These are phyloP conservation scores for Naganishia sp. DNA, from an alignment of 1,284 basidiomycete species.

Conservation along the genomic window DNA sequence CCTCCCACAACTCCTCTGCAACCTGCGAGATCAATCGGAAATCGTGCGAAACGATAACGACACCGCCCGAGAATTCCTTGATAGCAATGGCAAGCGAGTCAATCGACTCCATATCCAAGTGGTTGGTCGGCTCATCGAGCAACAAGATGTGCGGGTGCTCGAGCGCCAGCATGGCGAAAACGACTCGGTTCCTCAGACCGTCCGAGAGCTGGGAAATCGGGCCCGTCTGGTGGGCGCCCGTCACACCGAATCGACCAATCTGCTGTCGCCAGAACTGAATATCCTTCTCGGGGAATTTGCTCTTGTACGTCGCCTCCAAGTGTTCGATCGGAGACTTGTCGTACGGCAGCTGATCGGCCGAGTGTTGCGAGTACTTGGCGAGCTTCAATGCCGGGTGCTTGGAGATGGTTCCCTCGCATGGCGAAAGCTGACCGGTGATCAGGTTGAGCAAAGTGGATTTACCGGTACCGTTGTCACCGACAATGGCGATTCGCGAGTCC, in stretches of 20 bases:
- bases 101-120: slow-evolving; percentile 92
- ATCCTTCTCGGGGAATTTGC: slow-evolving; percentile 95
- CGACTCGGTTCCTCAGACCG: slow-evolving; percentile 79
- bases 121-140: slow-evolving; percentile 78
- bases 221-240: slow-evolving; percentile 87
- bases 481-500: slow-evolving; percentile 74
- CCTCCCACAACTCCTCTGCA: slow-evolving; percentile 97
- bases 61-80: slow-evolving; percentile 95
- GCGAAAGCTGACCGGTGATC: slow-evolving; percentile 81
- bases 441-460: slow-evolving; percentile 97
- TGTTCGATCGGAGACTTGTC: slow-evolving; percentile 91
- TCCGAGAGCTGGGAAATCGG: slow-evolving; percentile 94
- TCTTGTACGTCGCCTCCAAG: slow-evolving; percentile 75
- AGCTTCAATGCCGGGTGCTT: slow-evolving; percentile 90
- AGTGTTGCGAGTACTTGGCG: slow-evolving; percentile 97
- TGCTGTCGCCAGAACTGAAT: slow-evolving; percentile 84
- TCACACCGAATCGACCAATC: slow-evolving; percentile 92
- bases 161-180: slow-evolving; percentile 68
- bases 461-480: slow-evolving; percentile 96
- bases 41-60: slow-evolving; percentile 96
- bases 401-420: slow-evolving; percentile 79
- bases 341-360: slow-evolving; percentile 96
- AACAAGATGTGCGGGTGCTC: slow-evolving; percentile 89
- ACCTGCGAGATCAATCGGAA: slow-evolving; percentile 97
- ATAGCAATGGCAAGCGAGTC: slow-evolving; percentile 92